Base-by-base conservation (phyloP, 495 filamentous ascomycete species). In the Physcia stellaris region DNA sequence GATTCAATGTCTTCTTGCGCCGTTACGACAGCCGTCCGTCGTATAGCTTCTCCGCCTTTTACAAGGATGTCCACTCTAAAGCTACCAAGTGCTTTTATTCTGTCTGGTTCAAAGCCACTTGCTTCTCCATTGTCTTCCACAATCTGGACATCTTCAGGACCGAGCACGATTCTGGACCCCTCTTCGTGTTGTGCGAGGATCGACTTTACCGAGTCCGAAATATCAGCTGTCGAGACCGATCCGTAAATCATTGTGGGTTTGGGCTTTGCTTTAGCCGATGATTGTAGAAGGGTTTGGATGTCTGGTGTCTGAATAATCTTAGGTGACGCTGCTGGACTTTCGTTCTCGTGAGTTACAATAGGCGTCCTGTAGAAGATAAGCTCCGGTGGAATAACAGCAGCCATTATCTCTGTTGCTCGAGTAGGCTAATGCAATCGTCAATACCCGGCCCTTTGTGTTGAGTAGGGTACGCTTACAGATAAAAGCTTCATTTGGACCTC, bases 31-130 rank as follows among this genome's bases (percentile, higher is more conserved):
- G 71, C 63, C 11, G 43, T 62, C 47, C 72, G 56, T 43, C 48
- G 57, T 4, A 75, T 44, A 4, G 55, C 48, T 27, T 60, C 53
- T 12, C 57, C 63, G 2, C 70, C 75, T 33, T 64, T 69, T 29
- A 73, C 46, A 35, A 45, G 53, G 24, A 78, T 66, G 44, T 73
- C 68, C 35, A 77, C 57, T 24, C 57, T 50, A 41, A 66, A 77
- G 15, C 62, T 52, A 11, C 74, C 74, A 4, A 78, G 46, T 23
- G 59, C 51, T 57, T 77, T 77, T 13, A 79, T 53, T 45, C 63
- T 55, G 42, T 66, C 58, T 24, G 49, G 49, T 32, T 53, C 47
- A 4, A 41, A 26, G 5, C 37, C 50, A 2, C 15, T 19, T 6
- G 26, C 39, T 13, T 60, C 60, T 35, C 47, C 55, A 41, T 29